These are phyloP conservation scores for Citrus medica DNA, from an alignment of 345 rosid species.

Conservation along the genomic window DNA sequence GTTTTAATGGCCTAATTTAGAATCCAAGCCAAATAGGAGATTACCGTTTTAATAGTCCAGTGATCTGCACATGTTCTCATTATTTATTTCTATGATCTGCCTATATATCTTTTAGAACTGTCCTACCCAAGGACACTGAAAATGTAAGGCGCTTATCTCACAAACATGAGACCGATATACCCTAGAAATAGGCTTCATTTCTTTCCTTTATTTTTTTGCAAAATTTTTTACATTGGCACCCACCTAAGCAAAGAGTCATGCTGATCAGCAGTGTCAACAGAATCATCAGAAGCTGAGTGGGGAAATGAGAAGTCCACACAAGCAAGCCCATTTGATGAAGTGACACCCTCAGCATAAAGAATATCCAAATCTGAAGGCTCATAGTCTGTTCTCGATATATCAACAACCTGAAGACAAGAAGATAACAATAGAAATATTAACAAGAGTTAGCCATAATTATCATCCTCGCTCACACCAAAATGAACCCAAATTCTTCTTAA, in stretches of 20 bases:
- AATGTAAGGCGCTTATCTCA: background rate
- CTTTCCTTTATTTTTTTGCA: background rate
- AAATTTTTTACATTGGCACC: slow-evolving; percentile 11
- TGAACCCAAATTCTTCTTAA: background rate
- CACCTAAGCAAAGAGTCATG: slow-evolving; percentile 75
- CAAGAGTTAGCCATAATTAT: background rate
- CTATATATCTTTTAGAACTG: background rate
- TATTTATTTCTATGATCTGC: background rate
- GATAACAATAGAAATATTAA: background rate
- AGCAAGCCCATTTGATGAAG: slow-evolving; percentile 93
- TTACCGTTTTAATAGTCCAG: too few species aligned
- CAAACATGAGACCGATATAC: background rate
- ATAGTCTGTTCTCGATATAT: slow-evolving; percentile 72
- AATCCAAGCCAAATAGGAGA: background rate
- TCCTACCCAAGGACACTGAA: background rate
- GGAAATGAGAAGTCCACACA: slow-evolving; percentile 88
- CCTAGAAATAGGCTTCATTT: slow-evolving; percentile 5
- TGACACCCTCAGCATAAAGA: slow-evolving; percentile 90
- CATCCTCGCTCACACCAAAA: background rate
- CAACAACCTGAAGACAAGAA: slow-evolving; percentile 55
- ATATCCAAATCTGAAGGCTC: slow-evolving; percentile 96
- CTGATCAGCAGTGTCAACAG: slow-evolving; percentile 54
- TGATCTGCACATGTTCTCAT: background rate
- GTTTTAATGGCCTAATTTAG: background rate
- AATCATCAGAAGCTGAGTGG: slow-evolving; percentile 53